phyloP scores from a whole-genome alignment of 306 rosid species.

The Trichosanthes cucumerina region DNA sequence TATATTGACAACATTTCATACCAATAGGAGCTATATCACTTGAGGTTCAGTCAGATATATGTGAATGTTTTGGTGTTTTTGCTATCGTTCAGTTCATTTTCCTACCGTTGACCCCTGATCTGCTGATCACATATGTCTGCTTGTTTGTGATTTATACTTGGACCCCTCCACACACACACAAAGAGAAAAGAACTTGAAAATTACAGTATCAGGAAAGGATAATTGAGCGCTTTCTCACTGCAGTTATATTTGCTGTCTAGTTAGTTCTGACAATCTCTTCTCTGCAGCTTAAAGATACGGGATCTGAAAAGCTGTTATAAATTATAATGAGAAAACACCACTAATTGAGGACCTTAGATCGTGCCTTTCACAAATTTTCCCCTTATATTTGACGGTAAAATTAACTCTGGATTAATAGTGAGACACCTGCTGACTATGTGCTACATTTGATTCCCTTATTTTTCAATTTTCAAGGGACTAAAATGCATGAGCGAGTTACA shows the following conservation, averaged over 20 bases:
- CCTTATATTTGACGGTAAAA: too few species aligned
- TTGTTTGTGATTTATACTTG: neutral
- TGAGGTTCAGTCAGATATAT: constrained; percentile 37
- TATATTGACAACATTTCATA: too few species aligned
- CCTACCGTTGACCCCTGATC: neutral
- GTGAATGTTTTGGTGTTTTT: constrained; percentile 3
- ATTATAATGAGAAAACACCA: too few species aligned
- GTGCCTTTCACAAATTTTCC: too few species aligned
- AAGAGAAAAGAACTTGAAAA: neutral
- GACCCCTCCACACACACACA: neutral
- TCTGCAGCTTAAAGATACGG: too few species aligned
- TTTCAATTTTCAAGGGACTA: neutral
- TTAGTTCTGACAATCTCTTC: neutral
- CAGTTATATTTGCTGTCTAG: neutral
- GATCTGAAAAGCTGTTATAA: too few species aligned
- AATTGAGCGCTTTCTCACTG: neutral
- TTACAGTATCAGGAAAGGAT: neutral
- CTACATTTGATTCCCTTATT: too few species aligned
- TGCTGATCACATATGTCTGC: too few species aligned
- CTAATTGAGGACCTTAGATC: too few species aligned
- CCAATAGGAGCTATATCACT: constrained; percentile 85
- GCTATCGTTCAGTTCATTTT: neutral
- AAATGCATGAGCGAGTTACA: neutral
- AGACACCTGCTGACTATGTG: too few species aligned
- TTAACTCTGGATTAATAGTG: too few species aligned